Evolutionary conservation across 2,329 filamentous ascomycete genomes (phyloP), one percentile per base, ranked within the genome.

Genomic region (Neonectria coccinea): DNA sequence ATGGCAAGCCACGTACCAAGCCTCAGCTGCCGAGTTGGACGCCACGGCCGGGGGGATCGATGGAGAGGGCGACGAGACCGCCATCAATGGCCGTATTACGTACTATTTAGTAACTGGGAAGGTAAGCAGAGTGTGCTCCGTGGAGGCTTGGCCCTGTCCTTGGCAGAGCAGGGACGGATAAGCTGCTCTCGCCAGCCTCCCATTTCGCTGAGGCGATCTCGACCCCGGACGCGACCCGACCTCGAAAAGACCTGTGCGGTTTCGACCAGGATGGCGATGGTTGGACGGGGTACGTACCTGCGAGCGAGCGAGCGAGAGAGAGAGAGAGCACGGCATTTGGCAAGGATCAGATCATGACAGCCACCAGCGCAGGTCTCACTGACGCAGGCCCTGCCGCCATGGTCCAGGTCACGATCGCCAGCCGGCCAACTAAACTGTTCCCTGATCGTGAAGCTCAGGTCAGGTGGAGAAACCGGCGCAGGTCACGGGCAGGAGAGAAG

Each of bases 401-500:
- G 55, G 27, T 39, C 59, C 52, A 16, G 60, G 56, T 42, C 58
- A 64, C 58, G 57, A 73, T 68, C 65, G 67, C 63, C 67, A 59
- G 42, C 42, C 55, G 55, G 55, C 47, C 47, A 36, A 53, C 41
- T 53, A 42, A 25, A 25, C 25, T 6, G 25, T 25, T 59, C 36
- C 41, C 29, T 54, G 29, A 41, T 36, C 31, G 45, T 42, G 45
- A 47, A 47, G 51, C 54, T 57, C 54, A 62, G 44, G 59, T 54
- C 59, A 57, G 20, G 59, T 57, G 59, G 59, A 53, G 41, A 39
- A 45, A 45, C 47, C 16, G 16, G 22, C 29, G 14, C 33, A 29
- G 55, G 58, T 50, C 52, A 61, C 51, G 51, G 41, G 52, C 42
- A 44, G 22, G 44, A 4, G 22, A 55, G 57, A 41, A 48, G 42